phyloP scores from a whole-genome alignment of 129 eudicot genomes.

The Logfia minima region DNA sequence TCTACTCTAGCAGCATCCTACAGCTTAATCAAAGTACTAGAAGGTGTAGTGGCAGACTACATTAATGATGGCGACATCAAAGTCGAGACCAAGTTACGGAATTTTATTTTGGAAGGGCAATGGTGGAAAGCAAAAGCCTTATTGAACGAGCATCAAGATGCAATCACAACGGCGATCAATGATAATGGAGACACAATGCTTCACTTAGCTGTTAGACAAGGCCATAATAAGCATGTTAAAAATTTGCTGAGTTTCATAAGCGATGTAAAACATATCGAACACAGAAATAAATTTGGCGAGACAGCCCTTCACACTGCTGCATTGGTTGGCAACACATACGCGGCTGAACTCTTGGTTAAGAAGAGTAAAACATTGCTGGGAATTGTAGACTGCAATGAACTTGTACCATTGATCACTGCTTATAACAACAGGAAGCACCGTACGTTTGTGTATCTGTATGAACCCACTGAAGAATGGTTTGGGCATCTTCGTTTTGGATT shows the following conservation, averaged over 20 bases:
- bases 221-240: conserved; percentile 10
- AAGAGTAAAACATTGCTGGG: too few relatives aligned
- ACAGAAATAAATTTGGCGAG: too few relatives aligned
- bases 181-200: conserved; percentile 12
- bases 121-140: conserved; percentile 30
- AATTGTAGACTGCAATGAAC: too few relatives aligned
- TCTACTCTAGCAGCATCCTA: not conserved
- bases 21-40: not conserved
- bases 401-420: too few relatives aligned
- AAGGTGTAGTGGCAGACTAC: not conserved
- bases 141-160: not conserved
- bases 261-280: not conserved
- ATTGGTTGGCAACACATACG: too few relatives aligned
- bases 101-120: not conserved
- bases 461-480: not conserved
- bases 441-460: not conserved
- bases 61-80: too few relatives aligned
- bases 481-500: not conserved
- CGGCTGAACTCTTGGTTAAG: too few relatives aligned
- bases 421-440: not conserved
- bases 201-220: conserved; percentile 18
- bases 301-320: not conserved
- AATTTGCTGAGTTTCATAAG: not conserved
- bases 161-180: not conserved
- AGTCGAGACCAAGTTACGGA: not conserved